A percentile compares a stretch with the other conserved stretches of the same genome.
Evolutionary conservation across 2,329 filamentous ascomycete genomes (phyloP).

Genomic region (Aureobasidium sp.): DNA sequence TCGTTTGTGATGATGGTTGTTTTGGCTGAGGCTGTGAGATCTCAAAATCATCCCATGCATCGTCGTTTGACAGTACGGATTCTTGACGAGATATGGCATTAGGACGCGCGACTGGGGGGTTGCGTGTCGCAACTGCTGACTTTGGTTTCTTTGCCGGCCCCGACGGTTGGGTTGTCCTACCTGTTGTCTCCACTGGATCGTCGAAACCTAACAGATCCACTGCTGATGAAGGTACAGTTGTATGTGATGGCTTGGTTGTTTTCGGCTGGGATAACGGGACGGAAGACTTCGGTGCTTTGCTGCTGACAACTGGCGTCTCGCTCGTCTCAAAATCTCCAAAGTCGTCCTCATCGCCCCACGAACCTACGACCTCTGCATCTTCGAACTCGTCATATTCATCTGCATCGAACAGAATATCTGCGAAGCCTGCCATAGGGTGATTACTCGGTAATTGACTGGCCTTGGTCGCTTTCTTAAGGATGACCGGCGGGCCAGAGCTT

Average conservation of each 20-base stretch:
- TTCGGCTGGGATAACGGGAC: background rate
- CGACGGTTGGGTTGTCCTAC: background rate
- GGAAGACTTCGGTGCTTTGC: background rate
- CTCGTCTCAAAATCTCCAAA: conserved; percentile 26
- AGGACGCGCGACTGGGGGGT: conserved; percentile 15
- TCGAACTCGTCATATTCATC: conserved; percentile 21
- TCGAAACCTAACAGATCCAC: conserved; percentile 23
- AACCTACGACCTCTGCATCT: conserved; percentile 2
- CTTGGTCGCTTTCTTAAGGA: background rate
- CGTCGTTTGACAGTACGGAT: conserved; percentile 3
- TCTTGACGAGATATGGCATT: background rate
- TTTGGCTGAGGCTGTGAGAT: conserved; percentile 13
- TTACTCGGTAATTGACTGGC: conserved; percentile 2
- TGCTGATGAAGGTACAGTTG: background rate
- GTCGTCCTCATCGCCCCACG: conserved; percentile 23
- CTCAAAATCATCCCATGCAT: conserved; percentile 38
- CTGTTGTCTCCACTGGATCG: background rate
- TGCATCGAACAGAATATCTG: conserved; percentile 15
- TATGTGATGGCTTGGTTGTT: background rate
- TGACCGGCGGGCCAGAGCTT: background rate
- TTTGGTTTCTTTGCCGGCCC: conserved; percentile 3
- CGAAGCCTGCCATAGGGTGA: conserved; percentile 2
- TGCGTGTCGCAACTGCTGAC: conserved; percentile 27
- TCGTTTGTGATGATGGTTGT: background rate
- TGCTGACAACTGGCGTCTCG: background rate